These are phyloP conservation scores for Wickerhamomyces mucosus DNA, from an alignment of 805 yeast species.

Conservation along the genomic window DNA sequence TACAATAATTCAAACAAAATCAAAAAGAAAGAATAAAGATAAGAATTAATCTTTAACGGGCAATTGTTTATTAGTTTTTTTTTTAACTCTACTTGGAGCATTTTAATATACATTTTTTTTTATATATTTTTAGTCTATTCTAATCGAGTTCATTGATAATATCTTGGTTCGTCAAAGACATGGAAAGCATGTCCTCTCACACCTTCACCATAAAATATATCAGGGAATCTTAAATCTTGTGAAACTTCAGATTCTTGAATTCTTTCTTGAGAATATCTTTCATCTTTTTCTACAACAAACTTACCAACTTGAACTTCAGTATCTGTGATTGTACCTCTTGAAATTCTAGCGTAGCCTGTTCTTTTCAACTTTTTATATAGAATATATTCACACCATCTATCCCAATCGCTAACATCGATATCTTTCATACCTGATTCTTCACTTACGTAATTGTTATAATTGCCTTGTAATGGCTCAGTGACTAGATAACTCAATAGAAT, in stretches of 20 bases:
- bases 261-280: slow-evolving; percentile 45
- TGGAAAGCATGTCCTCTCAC: slow-evolving; percentile 90
- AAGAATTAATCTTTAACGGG: too few relatives aligned
- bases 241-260: slow-evolving; percentile 49
- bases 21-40: too few relatives aligned
- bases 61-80: too few relatives aligned
- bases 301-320: slow-evolving; percentile 95
- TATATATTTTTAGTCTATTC: too few relatives aligned
- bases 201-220: slow-evolving; percentile 76
- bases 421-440: slow-evolving; percentile 82
- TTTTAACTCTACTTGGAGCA: too few relatives aligned
- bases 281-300: slow-evolving; percentile 35
- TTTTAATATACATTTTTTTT: too few relatives aligned
- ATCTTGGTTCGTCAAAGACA: slow-evolving; percentile 84
- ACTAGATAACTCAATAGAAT: slow-evolving; percentile 85
- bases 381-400: slow-evolving; percentile 98
- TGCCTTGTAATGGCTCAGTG: slow-evolving; percentile 78
- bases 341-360: slow-evolving; percentile 88
- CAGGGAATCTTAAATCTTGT: slow-evolving; percentile 65
- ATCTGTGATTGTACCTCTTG: slow-evolving; percentile 90
- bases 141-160: too few relatives aligned
- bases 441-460: slow-evolving; percentile 86
- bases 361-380: slow-evolving; percentile 79
- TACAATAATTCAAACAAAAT: too few relatives aligned
- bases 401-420: slow-evolving; percentile 89